Evolutionary conservation across 2,329 filamentous ascomycete species (phyloP).

Genomic region (Diaporthe ilicicola): DNA sequence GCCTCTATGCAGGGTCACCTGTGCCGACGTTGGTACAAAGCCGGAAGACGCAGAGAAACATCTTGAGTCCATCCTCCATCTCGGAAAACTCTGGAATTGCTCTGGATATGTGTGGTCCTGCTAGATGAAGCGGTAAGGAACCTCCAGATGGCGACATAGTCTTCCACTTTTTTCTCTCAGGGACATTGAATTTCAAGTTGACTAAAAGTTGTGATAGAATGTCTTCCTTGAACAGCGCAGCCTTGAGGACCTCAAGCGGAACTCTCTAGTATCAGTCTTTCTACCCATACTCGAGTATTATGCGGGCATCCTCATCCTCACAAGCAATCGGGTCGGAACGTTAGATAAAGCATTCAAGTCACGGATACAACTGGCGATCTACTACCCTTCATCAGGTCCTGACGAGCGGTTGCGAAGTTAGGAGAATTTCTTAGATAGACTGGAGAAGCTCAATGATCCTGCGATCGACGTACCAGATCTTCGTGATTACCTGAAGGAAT

Average conservation of each 20-base stretch:
- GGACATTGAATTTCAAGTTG: no score
- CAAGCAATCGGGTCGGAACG: slow-evolving; percentile 42
- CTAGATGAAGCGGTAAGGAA: slow-evolving; percentile 48
- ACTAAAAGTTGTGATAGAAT: no score
- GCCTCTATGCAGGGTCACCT: slow-evolving; percentile 45
- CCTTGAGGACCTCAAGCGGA: slow-evolving; percentile 40
- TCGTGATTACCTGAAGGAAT: not conserved
- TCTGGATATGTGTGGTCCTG: slow-evolving; percentile 44
- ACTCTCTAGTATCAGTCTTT: slow-evolving; percentile 45
- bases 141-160: no score
- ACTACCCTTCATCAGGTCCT: slow-evolving; percentile 37
- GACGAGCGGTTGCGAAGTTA: slow-evolving; percentile 36
- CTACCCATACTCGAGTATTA: slow-evolving; percentile 42
- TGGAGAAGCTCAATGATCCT: slow-evolving; percentile 25
- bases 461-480: slow-evolving; percentile 15
- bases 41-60: slow-evolving; percentile 44
- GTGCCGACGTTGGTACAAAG: slow-evolving; percentile 43
- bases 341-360: slow-evolving; percentile 46
- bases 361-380: slow-evolving; percentile 41
- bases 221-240: slow-evolving; percentile 44
- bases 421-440: slow-evolving; percentile 38
- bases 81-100: slow-evolving; percentile 44
- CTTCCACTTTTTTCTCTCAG: no score
- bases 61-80: slow-evolving; percentile 41
- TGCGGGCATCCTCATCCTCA: slow-evolving; percentile 44